These are phyloP conservation scores for Ustilago xerochloae DNA, from an alignment of 1,284 basidiomycete genomes.

Conservation along the genomic window DNA sequence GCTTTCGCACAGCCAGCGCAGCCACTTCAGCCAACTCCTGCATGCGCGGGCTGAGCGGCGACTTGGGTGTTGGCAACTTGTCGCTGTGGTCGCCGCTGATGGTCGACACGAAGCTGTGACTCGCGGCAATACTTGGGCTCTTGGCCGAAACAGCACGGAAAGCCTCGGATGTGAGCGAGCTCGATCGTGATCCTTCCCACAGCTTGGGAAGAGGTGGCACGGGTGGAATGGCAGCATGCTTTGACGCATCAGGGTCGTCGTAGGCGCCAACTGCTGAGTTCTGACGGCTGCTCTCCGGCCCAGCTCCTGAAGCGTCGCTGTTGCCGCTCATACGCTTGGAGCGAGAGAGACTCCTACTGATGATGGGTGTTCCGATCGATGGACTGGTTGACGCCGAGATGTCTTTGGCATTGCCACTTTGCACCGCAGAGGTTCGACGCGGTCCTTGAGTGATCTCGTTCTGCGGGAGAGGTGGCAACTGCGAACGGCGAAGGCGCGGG, in stretches of 20 bases:
- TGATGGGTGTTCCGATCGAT: constrained; percentile 12
- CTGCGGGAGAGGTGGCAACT: constrained; percentile 55
- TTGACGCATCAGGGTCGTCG: constrained; percentile 25
- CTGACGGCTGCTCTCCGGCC: constrained; percentile 22
- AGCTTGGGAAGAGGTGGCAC: constrained; percentile 96
- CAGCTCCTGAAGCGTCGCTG: constrained; percentile 32
- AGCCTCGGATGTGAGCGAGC: constrained; percentile 63
- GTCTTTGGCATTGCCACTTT: constrained; percentile 13
- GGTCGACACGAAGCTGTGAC: constrained; percentile 37
- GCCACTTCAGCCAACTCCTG: constrained; percentile 46
- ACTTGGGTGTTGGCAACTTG: constrained; percentile 34
- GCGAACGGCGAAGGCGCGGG: constrained; percentile 49
- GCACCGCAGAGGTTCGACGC: constrained; percentile 24
- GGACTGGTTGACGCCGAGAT: constrained; percentile 21
- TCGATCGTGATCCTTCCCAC: constrained; percentile 79
- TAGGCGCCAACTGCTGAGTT: constrained; percentile 16
- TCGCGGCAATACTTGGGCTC: constrained; percentile 25
- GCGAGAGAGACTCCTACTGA: constrained; percentile 22
- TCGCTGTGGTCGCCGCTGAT: constrained; percentile 30
- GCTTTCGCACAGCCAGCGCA: constrained; percentile 37
- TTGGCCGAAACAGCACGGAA: constrained; percentile 27
- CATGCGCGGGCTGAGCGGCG: constrained; percentile 41
- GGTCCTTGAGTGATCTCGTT: constrained; percentile 39
- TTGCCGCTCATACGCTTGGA: constrained; percentile 46
- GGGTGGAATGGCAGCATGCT: constrained; percentile 77